phyloP scores from a whole-genome alignment of 164 flowering plant genomes.

The Magnolia sinica region DNA sequence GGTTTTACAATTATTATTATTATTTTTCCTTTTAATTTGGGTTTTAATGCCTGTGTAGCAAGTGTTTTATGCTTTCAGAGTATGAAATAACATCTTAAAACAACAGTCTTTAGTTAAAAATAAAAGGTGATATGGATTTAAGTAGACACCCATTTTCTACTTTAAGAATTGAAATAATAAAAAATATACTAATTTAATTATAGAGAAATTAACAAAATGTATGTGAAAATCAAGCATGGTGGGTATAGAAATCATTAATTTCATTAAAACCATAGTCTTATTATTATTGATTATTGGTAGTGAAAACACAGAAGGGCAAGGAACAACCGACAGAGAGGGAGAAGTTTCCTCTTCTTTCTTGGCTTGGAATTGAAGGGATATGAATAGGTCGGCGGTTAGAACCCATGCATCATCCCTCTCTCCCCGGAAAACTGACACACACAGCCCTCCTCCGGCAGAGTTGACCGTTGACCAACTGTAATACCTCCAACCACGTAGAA shows the following conservation, averaged over 20 bases:
- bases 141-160: too few species aligned
- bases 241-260: neutral
- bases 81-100: too few species aligned
- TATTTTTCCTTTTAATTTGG: too few species aligned
- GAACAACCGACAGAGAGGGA: slow-evolving; percentile 46
- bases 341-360: slow-evolving; percentile 37
- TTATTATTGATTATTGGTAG: too few species aligned
- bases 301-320: slow-evolving; percentile 24
- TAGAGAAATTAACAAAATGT: too few species aligned
- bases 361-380: slow-evolving; percentile 66
- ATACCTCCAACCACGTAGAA: slow-evolving; percentile 37
- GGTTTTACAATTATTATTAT: too few species aligned
- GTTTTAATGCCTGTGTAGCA: too few species aligned
- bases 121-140: too few species aligned
- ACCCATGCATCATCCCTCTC: slow-evolving; percentile 25
- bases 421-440: slow-evolving; percentile 11
- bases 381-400: slow-evolving; percentile 48
- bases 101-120: too few species aligned
- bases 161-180: too few species aligned
- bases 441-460: slow-evolving; percentile 20
- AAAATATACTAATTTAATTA: too few species aligned
- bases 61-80: too few species aligned
- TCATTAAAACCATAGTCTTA: neutral
- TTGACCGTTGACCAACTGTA: slow-evolving; percentile 34
- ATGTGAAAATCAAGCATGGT: neutral